Percentiles rank a stretch among this genome's conserved stretches.
Evolutionary conservation across 75 land plant genomes (phyloP).

Genomic region (Isoetes taiwanensis): DNA sequence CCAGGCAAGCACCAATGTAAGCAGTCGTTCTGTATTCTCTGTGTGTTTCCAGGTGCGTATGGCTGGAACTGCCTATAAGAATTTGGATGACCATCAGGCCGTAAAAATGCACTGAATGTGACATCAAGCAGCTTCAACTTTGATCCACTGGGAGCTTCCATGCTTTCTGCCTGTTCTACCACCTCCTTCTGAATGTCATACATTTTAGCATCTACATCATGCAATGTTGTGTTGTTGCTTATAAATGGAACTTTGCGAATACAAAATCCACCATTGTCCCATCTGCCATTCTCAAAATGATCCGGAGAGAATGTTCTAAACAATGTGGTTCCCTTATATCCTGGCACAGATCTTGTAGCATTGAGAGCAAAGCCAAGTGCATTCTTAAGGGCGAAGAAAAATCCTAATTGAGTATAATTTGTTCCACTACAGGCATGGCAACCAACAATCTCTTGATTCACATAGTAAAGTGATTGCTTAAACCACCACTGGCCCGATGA

Average conservation of each 20-base stretch:
- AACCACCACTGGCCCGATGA: constrained; percentile 83
- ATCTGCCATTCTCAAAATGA: constrained; percentile 86
- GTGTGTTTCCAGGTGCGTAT: not conserved
- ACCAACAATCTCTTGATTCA: constrained; percentile 41
- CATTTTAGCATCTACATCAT: constrained; percentile 29
- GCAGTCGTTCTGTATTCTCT: constrained; percentile 57
- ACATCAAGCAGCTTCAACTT: constrained; percentile 44
- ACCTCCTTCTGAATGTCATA: constrained; percentile 46
- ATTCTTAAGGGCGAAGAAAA: constrained; percentile 44
- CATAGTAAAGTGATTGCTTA: constrained; percentile 44
- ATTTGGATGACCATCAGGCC: constrained; percentile 49
- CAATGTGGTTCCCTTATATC: constrained; percentile 41
- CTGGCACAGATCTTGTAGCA: constrained; percentile 20
- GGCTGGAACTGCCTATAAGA: constrained; percentile 25
- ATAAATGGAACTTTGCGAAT: constrained; percentile 42
- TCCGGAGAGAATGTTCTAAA: constrained; percentile 71
- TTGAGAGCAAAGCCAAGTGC: constrained; percentile 30
- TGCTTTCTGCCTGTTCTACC: no score
- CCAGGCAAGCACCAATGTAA: constrained; percentile 80
- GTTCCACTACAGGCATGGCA: constrained; percentile 73
- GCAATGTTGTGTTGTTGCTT: constrained; percentile 14
- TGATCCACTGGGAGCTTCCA: no score
- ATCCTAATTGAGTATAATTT: constrained; percentile 54
- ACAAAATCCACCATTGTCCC: constrained; percentile 77
- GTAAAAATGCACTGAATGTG: constrained; percentile 37